Evolutionary conservation across 2,329 filamentous ascomycete genomes (phyloP).

Genomic region (Scedosporium minutisporum): DNA sequence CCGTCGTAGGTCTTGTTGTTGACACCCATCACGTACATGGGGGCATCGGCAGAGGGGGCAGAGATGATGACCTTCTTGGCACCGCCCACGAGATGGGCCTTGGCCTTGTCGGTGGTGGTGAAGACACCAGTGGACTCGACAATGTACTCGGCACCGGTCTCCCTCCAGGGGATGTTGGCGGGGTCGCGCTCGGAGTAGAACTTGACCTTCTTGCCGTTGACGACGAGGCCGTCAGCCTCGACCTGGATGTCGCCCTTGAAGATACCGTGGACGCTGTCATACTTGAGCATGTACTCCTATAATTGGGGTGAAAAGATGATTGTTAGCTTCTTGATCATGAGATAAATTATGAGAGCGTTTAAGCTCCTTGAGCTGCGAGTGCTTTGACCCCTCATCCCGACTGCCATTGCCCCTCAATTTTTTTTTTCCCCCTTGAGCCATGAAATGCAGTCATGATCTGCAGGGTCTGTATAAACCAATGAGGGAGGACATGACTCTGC

Average conservation of each 20-base stretch:
- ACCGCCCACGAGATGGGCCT: slow-evolving; percentile 86
- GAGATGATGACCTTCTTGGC: slow-evolving; percentile 98
- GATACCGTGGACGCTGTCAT: slow-evolving; percentile 91
- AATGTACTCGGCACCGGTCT: slow-evolving; percentile 69
- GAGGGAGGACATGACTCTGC: neutral
- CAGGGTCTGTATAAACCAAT: neutral
- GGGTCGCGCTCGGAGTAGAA: slow-evolving; percentile 34
- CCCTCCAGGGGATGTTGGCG: slow-evolving; percentile 77
- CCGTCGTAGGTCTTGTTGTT: slow-evolving; percentile 92
- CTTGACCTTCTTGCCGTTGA: slow-evolving; percentile 77
- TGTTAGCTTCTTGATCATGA: neutral
- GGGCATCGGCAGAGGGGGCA: slow-evolving; percentile 85
- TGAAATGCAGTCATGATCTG: neutral
- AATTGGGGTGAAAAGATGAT: neutral
- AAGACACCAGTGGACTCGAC: slow-evolving; percentile 64
- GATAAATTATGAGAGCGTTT: neutral
- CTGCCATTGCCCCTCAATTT: neutral
- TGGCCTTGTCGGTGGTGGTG: slow-evolving; percentile 96
- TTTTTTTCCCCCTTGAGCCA: neutral
- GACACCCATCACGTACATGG: slow-evolving; percentile 99
- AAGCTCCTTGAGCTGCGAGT: neutral
- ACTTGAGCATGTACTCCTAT: slow-evolving; percentile 99
- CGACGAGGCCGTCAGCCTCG: slow-evolving; percentile 60
- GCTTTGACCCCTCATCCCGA: neutral
- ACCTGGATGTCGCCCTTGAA: slow-evolving; percentile 89